phyloP scores from a whole-genome alignment of 73 alveolate genomes.

The Paramecium sexaurelia region DNA sequence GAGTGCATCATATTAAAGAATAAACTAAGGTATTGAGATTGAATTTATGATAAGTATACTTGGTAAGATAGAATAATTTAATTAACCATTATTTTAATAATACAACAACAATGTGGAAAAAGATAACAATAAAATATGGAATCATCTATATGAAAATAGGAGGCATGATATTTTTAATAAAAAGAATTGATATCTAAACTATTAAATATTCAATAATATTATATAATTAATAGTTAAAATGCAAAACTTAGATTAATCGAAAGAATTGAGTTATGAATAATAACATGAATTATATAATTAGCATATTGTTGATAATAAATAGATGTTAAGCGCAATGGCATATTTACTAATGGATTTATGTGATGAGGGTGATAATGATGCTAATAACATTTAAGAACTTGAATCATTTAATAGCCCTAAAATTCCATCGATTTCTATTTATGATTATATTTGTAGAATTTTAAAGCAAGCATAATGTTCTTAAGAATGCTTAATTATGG shows the following conservation, averaged over 20 bases:
- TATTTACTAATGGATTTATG: conserved; percentile 47
- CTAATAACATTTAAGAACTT: conserved; percentile 27
- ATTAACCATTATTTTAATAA: too few relatives aligned
- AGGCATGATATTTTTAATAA: background rate
- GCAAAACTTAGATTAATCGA: background rate
- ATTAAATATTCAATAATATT: background rate
- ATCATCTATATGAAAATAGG: background rate
- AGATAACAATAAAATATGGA: background rate
- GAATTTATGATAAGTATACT: background rate
- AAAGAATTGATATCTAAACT: conserved; percentile 2
- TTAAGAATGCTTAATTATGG: conserved; percentile 69
- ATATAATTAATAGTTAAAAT: background rate
- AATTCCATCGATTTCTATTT: conserved; percentile 69
- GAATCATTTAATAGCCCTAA: conserved; percentile 49
- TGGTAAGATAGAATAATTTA: background rate
- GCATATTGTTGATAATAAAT: background rate
- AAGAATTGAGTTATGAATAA: background rate
- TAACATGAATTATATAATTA: background rate
- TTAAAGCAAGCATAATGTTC: conserved; percentile 71
- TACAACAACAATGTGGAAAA: background rate
- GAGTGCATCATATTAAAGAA: background rate
- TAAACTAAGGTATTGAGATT: background rate
- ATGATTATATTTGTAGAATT: conserved; percentile 68
- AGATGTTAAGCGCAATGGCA: conserved; percentile 23
- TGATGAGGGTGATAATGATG: conserved; percentile 52